Base-by-base conservation (phyloP, 2,329 filamentous ascomycete species). In the Calonectria pseudoturangicola region DNA sequence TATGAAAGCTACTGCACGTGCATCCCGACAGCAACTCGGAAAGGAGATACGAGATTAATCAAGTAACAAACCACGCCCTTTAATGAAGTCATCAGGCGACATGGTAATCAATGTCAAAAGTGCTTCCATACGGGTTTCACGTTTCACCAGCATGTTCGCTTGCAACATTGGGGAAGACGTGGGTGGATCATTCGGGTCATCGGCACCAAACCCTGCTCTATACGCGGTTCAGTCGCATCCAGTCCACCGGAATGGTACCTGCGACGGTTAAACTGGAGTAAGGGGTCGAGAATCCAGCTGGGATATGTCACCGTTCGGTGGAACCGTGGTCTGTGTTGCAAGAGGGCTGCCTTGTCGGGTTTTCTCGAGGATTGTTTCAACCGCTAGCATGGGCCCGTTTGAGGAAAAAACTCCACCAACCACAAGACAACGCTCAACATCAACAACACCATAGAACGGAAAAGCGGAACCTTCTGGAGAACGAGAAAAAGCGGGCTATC, bases 331-430 rank as follows among this genome's bases (percentile, higher is more conserved):
- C 13, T 27, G 13, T 25, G 21, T 25, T 60, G 54, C n/a, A 27
- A 41, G 36, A 13, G 21, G 33, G 33, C 36, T 18, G n/a, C 39
- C 25, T 60, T 60, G 54, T 41, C 54, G 54, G 54, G 15, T 2
- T 60, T 60, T 58, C 27, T 16, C 30, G 39, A 27, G 9, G 15
- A 16, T 33, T 47, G 58, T 63, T 63, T 63, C 41, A 63, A 63
- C 39, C 18, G 30, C 27, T 6, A 18, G 39, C 58, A 63, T 47
- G 58, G 58, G 58, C 58, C 25, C 27, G 58, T 63, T 47, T 47
- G 39, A 63, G 41, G 41, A 47, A 63, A 47, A 63, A 30, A 47
- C 27, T 63, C 58, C 58, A 63, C 41, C 58, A 63, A 63, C 58
- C 58, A 63, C 41, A 47, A 16, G 25, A 33, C 25, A 43, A 13